Conservation (phyloP, 495 filamentous ascomycete species). For the Lentithecium fluviatile region DNA sequence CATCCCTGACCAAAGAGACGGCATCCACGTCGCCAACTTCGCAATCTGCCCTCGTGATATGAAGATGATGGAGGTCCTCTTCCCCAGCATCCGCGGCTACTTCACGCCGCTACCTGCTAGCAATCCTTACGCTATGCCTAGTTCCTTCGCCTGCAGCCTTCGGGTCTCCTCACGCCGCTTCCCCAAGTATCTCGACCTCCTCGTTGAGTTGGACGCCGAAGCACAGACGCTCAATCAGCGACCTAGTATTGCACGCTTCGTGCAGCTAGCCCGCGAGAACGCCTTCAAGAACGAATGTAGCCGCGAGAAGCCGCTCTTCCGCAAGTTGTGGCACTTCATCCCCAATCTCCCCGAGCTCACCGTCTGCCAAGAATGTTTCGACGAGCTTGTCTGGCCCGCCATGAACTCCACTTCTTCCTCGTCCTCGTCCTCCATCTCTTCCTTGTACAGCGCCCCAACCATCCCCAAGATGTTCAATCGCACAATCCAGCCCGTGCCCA, state of each 20-base stretch:
- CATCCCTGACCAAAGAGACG: slow-evolving; percentile 54
- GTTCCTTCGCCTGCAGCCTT: slow-evolving; percentile 33
- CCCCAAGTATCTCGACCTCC: slow-evolving; percentile 59
- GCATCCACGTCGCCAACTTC: slow-evolving; percentile 54
- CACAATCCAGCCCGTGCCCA: slow-evolving; percentile 48
- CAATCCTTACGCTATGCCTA: slow-evolving; percentile 9
- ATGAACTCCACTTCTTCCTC: slow-evolving; percentile 43
- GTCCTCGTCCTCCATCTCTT: no score
- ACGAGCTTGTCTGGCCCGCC: slow-evolving; percentile 65
- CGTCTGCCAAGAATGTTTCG: slow-evolving; percentile 71
- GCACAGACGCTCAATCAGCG: slow-evolving; percentile 42
- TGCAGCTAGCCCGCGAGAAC: slow-evolving; percentile 53
- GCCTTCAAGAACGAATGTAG: slow-evolving; percentile 55
- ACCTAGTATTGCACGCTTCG: slow-evolving; percentile 53
- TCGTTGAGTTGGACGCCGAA: slow-evolving; percentile 56
- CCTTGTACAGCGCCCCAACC: slow-evolving; percentile 51
- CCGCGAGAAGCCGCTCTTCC: slow-evolving; percentile 50
- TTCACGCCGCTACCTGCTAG: slow-evolving; percentile 37
- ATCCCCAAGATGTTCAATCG: slow-evolving; percentile 60
- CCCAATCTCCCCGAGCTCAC: slow-evolving; percentile 62
- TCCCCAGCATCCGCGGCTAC: slow-evolving; percentile 40
- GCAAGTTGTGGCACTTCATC: slow-evolving; percentile 61
- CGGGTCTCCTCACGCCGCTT: slow-evolving; percentile 43
- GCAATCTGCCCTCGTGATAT: slow-evolving; percentile 45
- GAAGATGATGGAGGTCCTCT: slow-evolving; percentile 39